These are phyloP conservation scores for Apiospora phragmitis DNA, from an alignment of 2,329 filamentous ascomycete species.

Conservation along the genomic window DNA sequence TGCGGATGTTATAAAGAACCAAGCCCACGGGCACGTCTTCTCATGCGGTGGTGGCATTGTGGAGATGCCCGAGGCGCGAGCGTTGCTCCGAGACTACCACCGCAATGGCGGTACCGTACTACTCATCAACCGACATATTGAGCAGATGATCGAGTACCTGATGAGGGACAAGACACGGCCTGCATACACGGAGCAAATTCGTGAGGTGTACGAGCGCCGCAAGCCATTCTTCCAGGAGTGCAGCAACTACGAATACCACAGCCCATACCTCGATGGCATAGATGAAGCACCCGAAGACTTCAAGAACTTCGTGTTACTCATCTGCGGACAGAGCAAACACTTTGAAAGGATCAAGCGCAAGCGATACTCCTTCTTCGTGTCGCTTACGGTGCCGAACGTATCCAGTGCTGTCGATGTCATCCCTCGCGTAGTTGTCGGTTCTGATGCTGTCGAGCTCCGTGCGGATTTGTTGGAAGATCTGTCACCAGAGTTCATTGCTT, in stretches of 20 bases:
- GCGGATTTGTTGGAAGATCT: conserved; percentile 85
- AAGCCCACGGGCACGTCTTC: conserved; percentile 76
- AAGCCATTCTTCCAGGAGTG: conserved; percentile 90
- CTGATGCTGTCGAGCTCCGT: conserved; percentile 91
- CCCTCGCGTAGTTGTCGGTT: conserved; percentile 74
- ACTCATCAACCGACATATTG: conserved; percentile 83
- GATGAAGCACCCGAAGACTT: conserved; percentile 66
- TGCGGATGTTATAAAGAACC: conserved; percentile 71
- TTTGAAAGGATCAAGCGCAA: conserved; percentile 59
- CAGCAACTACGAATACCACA: conserved; percentile 93
- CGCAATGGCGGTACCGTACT: conserved; percentile 80
- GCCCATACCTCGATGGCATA: conserved; percentile 58
- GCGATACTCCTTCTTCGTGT: conserved; percentile 87
- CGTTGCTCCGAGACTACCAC: conserved; percentile 72
- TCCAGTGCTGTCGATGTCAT: conserved; percentile 63
- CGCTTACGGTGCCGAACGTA: conserved; percentile 80
- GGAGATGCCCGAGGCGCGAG: conserved; percentile 77
- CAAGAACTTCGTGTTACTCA: conserved; percentile 67
- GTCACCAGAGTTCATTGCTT: conserved; percentile 73
- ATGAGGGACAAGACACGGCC: conserved; percentile 86
- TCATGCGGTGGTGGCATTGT: conserved; percentile 94
- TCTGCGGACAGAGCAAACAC: conserved; percentile 63
- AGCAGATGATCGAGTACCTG: conserved; percentile 85
- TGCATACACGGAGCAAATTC: conserved; percentile 90
- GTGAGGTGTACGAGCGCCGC: conserved; percentile 83